phyloP scores from a whole-genome alignment of 2,329 filamentous ascomycete species.

The Xylariaceae sp. region DNA sequence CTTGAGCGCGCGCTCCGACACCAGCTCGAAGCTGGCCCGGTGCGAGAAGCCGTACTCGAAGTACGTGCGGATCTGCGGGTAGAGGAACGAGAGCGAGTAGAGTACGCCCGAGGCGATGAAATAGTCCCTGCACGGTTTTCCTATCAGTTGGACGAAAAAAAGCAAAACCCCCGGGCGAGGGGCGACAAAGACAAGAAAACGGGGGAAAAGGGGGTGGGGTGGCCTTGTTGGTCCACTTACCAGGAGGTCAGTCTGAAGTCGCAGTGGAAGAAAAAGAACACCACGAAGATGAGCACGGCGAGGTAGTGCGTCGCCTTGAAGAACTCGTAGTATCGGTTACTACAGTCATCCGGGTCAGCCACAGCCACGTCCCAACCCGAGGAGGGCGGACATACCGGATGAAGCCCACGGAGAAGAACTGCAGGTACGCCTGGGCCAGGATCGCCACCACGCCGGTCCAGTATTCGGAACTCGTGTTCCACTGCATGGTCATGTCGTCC shows the following conservation, averaged over 20 bases:
- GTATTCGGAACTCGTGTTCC: constrained; percentile 38
- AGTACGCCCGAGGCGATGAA: constrained; percentile 49
- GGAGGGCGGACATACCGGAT: no score
- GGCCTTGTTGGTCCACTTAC: constrained; percentile 20
- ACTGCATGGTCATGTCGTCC: constrained; percentile 36
- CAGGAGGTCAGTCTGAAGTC: constrained; percentile 47
- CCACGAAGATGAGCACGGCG: constrained; percentile 43
- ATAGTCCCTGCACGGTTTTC: constrained; percentile 39
- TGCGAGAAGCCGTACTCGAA: constrained; percentile 41
- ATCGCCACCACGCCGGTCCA: constrained; percentile 50
- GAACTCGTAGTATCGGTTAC: constrained; percentile 50
- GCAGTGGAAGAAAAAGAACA: constrained; percentile 56
- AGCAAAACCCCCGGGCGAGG: no score
- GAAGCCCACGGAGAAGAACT: constrained; percentile 42
- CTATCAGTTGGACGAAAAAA: constrained; percentile 1
- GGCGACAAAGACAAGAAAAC: no score
- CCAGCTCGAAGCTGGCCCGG: constrained; percentile 32
- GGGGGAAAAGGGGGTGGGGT: no score
- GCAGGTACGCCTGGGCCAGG: constrained; percentile 46
- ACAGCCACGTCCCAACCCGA: no score
- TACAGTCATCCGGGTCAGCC: no score
- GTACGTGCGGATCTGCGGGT: constrained; percentile 36
- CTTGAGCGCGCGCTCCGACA: constrained; percentile 32
- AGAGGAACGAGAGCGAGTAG: constrained; percentile 40
- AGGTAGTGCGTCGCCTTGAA: constrained; percentile 52